A percentile compares a stretch with the other conserved stretches of the same genome.
These are phyloP conservation scores for Chamaecyparis obtusa DNA, from an alignment of 75 land plant genomes.

Conservation along the genomic window DNA sequence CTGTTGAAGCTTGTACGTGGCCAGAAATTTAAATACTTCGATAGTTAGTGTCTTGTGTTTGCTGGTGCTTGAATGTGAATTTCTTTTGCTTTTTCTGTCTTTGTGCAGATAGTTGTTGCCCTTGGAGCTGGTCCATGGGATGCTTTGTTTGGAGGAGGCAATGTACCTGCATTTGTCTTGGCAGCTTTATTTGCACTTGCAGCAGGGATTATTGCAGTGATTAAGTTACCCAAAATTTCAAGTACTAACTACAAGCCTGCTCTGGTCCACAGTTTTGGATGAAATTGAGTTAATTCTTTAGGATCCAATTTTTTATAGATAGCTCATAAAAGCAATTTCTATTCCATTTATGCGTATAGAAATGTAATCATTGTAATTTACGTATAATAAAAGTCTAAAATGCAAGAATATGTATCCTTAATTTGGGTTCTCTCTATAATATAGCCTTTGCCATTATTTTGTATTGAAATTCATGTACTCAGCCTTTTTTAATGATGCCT, in stretches of 20 bases:
- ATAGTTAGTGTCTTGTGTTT: background rate
- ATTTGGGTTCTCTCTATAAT: background rate
- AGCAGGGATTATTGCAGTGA: conserved; percentile 61
- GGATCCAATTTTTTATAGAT: conserved; percentile 2
- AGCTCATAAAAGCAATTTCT: conserved; percentile 4
- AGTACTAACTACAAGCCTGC: conserved; percentile 37
- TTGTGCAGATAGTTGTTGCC: conserved; percentile 74
- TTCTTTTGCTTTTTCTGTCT: background rate
- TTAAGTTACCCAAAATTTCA: conserved; percentile 56
- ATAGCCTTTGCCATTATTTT: background rate
- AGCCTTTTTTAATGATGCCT: background rate
- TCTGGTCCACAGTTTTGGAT: conserved; percentile 43
- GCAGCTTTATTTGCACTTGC: conserved; percentile 71
- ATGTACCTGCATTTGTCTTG: conserved; percentile 80
- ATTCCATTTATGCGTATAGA: background rate
- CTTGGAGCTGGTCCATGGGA: conserved; percentile 97
- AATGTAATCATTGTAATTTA: background rate
- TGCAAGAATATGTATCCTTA: background rate
- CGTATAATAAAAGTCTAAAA: background rate
- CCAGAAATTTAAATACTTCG: no score
- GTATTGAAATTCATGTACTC: background rate
- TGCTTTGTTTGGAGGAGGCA: conserved; percentile 93
- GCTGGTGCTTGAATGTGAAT: background rate
- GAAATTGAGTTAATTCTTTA: conserved; percentile 18
- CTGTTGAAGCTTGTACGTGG: conserved; percentile 92